Evolutionary conservation across 1,284 basidiomycete genomes (phyloP).

Genomic region (Rhodotorula sp.): DNA sequence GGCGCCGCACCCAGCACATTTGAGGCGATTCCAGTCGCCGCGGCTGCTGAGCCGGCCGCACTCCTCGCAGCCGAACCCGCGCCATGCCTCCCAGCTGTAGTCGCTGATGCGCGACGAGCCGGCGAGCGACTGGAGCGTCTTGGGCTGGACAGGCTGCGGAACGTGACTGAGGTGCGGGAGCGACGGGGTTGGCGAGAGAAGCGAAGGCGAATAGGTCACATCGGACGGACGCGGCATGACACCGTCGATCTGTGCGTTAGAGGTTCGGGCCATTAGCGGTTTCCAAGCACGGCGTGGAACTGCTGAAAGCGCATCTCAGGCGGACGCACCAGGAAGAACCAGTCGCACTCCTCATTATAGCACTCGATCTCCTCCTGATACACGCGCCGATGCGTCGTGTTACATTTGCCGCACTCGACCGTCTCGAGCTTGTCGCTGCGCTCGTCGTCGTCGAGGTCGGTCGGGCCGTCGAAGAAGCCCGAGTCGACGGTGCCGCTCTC

Average conservation of each 20-base stretch:
- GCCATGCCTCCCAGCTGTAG: conserved; percentile 24
- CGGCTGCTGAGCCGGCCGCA: conserved; percentile 35
- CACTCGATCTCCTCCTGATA: conserved; percentile 22
- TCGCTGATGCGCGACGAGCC: conserved; percentile 1
- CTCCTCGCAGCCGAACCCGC: conserved; percentile 26
- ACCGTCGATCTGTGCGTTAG: conserved; percentile 9
- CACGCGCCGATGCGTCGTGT: background rate
- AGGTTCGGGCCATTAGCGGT: background rate
- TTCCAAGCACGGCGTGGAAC: background rate
- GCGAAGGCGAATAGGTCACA: background rate
- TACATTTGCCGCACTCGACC: conserved; percentile 6
- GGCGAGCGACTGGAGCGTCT: conserved; percentile 15
- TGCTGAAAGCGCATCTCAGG: background rate
- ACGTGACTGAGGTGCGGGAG: background rate
- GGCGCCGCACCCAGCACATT: conserved; percentile 26
- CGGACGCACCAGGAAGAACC: conserved; percentile 32
- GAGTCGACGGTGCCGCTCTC: background rate
- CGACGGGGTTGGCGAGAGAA: background rate
- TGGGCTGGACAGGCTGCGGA: conserved; percentile 20
- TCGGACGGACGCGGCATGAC: background rate
- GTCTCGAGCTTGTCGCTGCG: background rate
- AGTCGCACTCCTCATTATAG: conserved; percentile 30
- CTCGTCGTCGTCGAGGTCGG: background rate
- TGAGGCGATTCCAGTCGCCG: conserved; percentile 24
- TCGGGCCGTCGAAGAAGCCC: conserved; percentile 2